Conservation (phyloP, 331 rosid species). For the Quercus lobata region DNA sequence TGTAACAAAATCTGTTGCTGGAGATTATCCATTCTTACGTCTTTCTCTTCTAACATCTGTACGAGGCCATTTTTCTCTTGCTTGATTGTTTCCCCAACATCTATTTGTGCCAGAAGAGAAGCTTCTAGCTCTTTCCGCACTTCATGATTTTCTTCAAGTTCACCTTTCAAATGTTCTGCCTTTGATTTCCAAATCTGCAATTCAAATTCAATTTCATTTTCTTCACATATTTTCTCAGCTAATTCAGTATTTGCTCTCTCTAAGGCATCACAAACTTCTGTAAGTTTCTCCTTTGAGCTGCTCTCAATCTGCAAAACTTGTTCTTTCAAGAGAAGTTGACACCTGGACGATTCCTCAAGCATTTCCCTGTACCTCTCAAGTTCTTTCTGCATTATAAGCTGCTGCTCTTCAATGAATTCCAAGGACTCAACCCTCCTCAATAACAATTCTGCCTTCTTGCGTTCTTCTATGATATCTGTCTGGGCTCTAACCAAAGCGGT, state of each 20-base stretch:
- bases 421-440: constrained; percentile 39
- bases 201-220: constrained; percentile 64
- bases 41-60: constrained; percentile 37
- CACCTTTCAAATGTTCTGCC: constrained; percentile 42
- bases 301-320: constrained; percentile 33
- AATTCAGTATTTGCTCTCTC: constrained; percentile 48
- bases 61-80: constrained; percentile 46
- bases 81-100: constrained; percentile 51
- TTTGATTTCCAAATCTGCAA: constrained; percentile 57
- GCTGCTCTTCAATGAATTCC: constrained; percentile 32
- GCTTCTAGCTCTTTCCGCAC: constrained; percentile 64
- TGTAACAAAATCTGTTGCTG: constrained; percentile 40
- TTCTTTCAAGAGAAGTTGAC: constrained; percentile 43
- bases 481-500: constrained; percentile 34
- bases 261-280: constrained; percentile 47
- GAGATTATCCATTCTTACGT: constrained; percentile 32
- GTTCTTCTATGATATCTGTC: constrained; percentile 31
- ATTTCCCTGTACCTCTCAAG: constrained; percentile 45
- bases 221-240: constrained; percentile 51
- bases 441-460: constrained; percentile 29
- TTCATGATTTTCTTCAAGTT: constrained; percentile 47
- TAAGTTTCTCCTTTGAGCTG: constrained; percentile 33
- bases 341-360: constrained; percentile 49
- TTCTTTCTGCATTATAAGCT: constrained; percentile 35
- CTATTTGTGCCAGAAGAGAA: constrained; percentile 71